Percentiles rank a stretch among this genome's conserved stretches.
phyloP scores from a whole-genome alignment of 2,329 filamentous ascomycete species.

The Claviceps pusilla region DNA sequence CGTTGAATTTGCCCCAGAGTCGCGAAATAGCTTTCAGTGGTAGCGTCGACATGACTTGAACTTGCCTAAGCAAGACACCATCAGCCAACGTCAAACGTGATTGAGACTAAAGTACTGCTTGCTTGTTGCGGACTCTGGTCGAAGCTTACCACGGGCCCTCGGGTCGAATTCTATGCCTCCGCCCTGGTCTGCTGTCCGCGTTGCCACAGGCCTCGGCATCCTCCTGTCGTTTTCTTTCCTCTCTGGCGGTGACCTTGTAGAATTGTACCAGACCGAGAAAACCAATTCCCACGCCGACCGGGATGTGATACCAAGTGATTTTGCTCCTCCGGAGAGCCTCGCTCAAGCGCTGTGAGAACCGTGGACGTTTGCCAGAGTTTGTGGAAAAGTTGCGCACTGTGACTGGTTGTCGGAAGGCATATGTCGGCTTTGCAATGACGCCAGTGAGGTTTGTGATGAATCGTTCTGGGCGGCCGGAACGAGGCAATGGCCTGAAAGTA shows the following conservation, averaged over 20 bases:
- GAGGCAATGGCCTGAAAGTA: constrained; percentile 15
- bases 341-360: constrained; percentile 37
- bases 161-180: constrained; percentile 51
- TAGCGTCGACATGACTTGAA: constrained; percentile 84
- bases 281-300: constrained; percentile 68
- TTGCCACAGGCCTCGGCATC: constrained; percentile 32
- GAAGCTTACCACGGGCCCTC: constrained; percentile 61
- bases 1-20: constrained; percentile 83
- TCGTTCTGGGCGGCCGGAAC: constrained; percentile 13
- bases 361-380: constrained; percentile 28
- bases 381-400: constrained; percentile 19
- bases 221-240: constrained; percentile 34
- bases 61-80: constrained; percentile 40
- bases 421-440: constrained; percentile 9
- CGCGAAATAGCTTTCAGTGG: constrained; percentile 82
- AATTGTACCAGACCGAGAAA: constrained; percentile 74
- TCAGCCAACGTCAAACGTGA: background rate
- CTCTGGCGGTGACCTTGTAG: constrained; percentile 53
- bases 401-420: constrained; percentile 11
- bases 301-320: constrained; percentile 82
- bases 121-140: background rate
- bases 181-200: constrained; percentile 30
- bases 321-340: constrained; percentile 35
- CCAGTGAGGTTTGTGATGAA: constrained; percentile 1
- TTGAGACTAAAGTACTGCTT: background rate